Evolutionary conservation across 1,284 basidiomycete species (phyloP).

Genomic region (Porogramme epimiltina): DNA sequence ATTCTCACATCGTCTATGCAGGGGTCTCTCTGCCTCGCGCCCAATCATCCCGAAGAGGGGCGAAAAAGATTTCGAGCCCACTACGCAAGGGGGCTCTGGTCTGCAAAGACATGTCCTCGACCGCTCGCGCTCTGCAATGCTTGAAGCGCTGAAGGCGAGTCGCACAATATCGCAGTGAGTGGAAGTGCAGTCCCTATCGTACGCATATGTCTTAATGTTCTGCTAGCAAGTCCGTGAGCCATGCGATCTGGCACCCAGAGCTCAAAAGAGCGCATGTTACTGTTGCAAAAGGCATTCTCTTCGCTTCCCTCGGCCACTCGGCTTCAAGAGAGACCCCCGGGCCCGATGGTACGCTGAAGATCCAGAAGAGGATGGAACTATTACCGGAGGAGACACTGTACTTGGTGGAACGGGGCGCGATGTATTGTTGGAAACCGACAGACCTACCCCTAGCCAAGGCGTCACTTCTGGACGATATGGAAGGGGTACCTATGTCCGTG

Average conservation of each 20-base stretch:
- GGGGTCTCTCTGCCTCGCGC: slow-evolving; percentile 27
- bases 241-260: slow-evolving; percentile 71
- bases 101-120: slow-evolving; percentile 80
- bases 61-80: slow-evolving; percentile 95
- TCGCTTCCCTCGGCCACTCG: slow-evolving; percentile 78
- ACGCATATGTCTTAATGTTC: slow-evolving; percentile 2
- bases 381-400: slow-evolving; percentile 95
- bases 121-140: slow-evolving; percentile 79
- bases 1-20: slow-evolving; percentile 13
- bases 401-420: slow-evolving; percentile 84
- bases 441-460: slow-evolving; percentile 24
- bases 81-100: slow-evolving; percentile 70
- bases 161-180: slow-evolving; percentile 73
- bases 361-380: slow-evolving; percentile 73
- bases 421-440: slow-evolving; percentile 77
- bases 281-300: slow-evolving; percentile 75
- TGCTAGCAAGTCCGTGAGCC: slow-evolving; percentile 70
- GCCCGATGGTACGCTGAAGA: slow-evolving; percentile 38
- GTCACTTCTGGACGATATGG: slow-evolving; percentile 43
- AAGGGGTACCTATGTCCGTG: slow-evolving; percentile 82
- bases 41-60: slow-evolving; percentile 87
- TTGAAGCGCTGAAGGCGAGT: slow-evolving; percentile 74
- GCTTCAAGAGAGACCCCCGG: slow-evolving; percentile 43
- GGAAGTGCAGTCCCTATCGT: not conserved
- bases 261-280: slow-evolving; percentile 71